Base-by-base conservation (phyloP, 2,329 filamentous ascomycete species). In the Cercospora beticola region DNA sequence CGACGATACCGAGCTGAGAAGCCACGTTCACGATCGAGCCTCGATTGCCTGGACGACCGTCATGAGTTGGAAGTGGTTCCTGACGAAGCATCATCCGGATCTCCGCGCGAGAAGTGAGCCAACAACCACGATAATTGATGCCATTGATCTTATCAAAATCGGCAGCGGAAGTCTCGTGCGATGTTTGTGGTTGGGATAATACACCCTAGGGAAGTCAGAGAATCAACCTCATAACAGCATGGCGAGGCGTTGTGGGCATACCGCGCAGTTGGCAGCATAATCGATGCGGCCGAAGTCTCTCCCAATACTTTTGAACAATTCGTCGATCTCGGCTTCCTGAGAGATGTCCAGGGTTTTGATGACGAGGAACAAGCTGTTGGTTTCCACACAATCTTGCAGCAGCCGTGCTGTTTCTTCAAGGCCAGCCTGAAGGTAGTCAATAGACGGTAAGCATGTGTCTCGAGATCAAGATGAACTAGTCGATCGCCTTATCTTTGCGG, bases 11-110 rank as follows among this genome's bases (percentile, higher is more conserved):
- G 8, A 84, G 75, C 78, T 78, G 76, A 59, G 72, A 83, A 5
- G 81, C 83, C 33, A 85, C 76, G 70, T 84, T 85, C 14, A 84
- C 82, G 52, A 85, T 79, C 16, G 78, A 79, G 2, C 82, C 83
- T 61, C 81, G 75, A 21, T 76, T 74, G 1, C 77, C 79, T 7
- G 76, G 78, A n/a, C 82, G 73, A 3, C 81, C 82, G 72, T 83
- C 83, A 64, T 84, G 82, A 23, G 79, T 82, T 7, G 73, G 75
- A 30, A 81, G 74, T 1, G 80, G 79, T 14, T 83, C 81, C 69
- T 85, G 83, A 46, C 74, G 76, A 46, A 80, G 71, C 83, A 85
- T 85, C 60, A 80, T 77, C 14, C 74, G 75, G 30, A 84, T 72
- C 69, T 83, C 80, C 10, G 81, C 81, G 0, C 82, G 75, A 0